Conservation (phyloP, 2,329 filamentous ascomycete genomes). For the Colletotrichum noveboracense region DNA sequence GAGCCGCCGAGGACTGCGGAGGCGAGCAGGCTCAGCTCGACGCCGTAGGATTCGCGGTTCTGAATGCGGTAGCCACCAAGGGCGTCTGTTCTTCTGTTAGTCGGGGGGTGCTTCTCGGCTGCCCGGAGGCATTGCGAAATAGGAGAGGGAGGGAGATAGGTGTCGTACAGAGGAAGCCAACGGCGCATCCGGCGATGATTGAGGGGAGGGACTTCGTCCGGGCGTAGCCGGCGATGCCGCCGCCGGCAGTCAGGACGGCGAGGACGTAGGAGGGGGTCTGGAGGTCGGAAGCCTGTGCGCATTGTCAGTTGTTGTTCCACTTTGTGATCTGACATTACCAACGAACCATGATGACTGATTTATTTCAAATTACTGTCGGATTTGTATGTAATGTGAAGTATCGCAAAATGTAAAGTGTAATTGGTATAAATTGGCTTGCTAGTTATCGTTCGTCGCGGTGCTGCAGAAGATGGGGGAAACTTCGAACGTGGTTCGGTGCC, state of each 20-base stretch:
- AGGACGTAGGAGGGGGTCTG: conserved; percentile 77
- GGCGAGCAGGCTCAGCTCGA: conserved; percentile 88
- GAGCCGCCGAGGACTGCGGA: conserved; percentile 84
- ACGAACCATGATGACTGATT: too few species aligned
- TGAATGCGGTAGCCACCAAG: conserved; percentile 83
- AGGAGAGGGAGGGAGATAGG: too few species aligned
- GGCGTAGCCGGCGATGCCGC: conserved; percentile 86
- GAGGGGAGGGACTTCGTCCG: conserved; percentile 88
- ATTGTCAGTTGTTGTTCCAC: neutral
- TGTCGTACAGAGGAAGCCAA: conserved; percentile 70
- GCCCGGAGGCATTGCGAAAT: neutral
- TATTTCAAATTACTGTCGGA: too few species aligned
- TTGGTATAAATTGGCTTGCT: neutral
- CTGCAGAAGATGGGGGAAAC: neutral
- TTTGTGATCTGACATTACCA: neutral
- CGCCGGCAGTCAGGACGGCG: conserved; percentile 81
- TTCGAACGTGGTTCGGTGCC: neutral
- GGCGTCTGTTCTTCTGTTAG: conserved; percentile 56
- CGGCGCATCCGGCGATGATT: conserved; percentile 81
- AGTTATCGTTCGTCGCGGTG: neutral
- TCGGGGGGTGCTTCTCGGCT: neutral
- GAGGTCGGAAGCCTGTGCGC: conserved; percentile 35
- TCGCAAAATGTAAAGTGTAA: neutral
- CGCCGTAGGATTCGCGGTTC: conserved; percentile 76
- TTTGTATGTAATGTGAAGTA: too few species aligned